Conservation (phyloP, 345 rosid genomes). For the Trapa bicornis region DNA sequence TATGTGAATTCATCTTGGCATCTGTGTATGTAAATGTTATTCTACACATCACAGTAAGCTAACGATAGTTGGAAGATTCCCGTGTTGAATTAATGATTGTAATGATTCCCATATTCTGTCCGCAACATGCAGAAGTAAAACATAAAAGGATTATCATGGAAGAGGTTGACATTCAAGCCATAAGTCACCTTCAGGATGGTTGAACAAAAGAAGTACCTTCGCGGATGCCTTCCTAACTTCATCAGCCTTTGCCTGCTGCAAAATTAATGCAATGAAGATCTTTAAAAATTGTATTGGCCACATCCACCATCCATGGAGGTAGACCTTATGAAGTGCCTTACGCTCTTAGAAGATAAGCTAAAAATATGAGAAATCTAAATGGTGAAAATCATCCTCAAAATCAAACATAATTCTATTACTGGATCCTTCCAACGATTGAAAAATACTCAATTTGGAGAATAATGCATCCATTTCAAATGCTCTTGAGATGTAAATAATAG, state of each 20-base stretch:
- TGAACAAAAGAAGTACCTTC: background rate
- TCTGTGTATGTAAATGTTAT: background rate
- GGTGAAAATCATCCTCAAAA: no score
- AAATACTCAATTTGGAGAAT: background rate
- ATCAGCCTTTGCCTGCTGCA: background rate
- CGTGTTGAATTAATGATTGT: background rate
- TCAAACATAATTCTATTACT: no score
- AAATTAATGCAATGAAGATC: no score
- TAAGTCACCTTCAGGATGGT: background rate
- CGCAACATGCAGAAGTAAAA: background rate
- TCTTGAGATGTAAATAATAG: no score
- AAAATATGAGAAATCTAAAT: no score
- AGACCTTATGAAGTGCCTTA: no score
- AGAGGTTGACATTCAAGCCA: background rate
- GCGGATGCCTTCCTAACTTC: background rate
- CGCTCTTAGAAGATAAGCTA: no score
- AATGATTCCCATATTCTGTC: no score
- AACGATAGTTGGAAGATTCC: background rate
- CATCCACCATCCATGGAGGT: no score
- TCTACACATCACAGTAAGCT: background rate
- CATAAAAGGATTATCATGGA: no score
- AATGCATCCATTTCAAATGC: no score
- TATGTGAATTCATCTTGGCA: slow-evolving; percentile 5
- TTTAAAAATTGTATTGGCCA: no score
- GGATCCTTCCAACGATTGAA: background rate